Conservation (phyloP, 371 early-diverging fungal genomes). For the Mucor lusitanicus region DNA sequence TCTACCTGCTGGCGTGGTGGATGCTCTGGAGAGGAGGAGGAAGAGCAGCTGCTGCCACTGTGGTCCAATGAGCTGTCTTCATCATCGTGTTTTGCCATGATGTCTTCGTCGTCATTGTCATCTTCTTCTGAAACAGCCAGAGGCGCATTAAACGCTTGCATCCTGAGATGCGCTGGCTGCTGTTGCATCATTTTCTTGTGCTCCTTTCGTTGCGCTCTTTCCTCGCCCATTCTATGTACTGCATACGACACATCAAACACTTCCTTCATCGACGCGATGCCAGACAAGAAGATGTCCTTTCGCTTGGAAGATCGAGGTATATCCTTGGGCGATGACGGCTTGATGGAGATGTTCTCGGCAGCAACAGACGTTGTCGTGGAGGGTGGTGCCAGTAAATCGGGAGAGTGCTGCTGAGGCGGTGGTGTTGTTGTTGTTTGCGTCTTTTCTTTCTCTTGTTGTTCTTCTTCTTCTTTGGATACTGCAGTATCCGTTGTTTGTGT, state of each 20-base stretch:
- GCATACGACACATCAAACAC: slow-evolving; percentile 63
- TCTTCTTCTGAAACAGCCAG: slow-evolving; percentile 1
- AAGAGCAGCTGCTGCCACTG: background rate
- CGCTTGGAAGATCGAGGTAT: slow-evolving; percentile 15
- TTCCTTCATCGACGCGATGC: slow-evolving; percentile 58
- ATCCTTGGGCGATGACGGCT: slow-evolving; percentile 9
- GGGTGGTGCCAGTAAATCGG: slow-evolving; percentile 16
- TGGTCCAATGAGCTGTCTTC: background rate
- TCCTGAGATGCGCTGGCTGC: background rate
- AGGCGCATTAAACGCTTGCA: slow-evolving; percentile 10
- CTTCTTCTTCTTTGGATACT: background rate
- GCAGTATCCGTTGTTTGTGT: background rate
- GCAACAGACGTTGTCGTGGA: slow-evolving; percentile 33
- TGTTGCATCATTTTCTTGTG: slow-evolving; percentile 9
- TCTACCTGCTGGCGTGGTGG: background rate
- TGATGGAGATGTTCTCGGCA: slow-evolving; percentile 20
- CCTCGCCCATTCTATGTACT: slow-evolving; percentile 65
- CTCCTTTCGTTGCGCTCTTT: slow-evolving; percentile 28
- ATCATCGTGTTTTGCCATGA: background rate
- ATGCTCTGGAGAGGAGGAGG: background rate
- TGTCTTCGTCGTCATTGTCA: slow-evolving; percentile 6
- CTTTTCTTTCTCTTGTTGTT: background rate
- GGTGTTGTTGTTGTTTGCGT: background rate
- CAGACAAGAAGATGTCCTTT: slow-evolving; percentile 42
- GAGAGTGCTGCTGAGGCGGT: slow-evolving; percentile 20